Conservation (phyloP, 2,329 filamentous ascomycete genomes). For the Seiridium unicorne region DNA sequence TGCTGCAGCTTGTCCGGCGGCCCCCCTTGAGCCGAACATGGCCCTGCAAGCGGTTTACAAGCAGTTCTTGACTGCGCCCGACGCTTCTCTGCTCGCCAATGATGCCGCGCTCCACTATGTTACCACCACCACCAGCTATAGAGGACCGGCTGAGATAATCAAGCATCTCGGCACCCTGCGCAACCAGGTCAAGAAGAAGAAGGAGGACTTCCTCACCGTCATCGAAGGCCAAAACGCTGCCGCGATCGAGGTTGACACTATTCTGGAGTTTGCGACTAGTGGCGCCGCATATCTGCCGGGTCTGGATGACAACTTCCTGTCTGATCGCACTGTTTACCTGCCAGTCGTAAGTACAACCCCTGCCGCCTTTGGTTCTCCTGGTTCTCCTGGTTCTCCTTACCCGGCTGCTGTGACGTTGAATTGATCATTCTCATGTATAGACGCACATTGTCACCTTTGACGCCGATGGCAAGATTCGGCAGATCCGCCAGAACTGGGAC, state of each 20-base stretch:
- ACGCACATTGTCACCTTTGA: slow-evolving; percentile 89
- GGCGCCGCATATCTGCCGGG: slow-evolving; percentile 86
- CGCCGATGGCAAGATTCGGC: slow-evolving; percentile 71
- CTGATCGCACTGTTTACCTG: slow-evolving; percentile 76
- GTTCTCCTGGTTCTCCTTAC: neutral
- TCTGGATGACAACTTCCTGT: slow-evolving; percentile 90
- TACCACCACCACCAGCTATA: slow-evolving; percentile 76
- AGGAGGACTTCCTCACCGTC: slow-evolving; percentile 70
- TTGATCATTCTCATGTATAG: slow-evolving; percentile 40
- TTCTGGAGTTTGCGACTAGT: slow-evolving; percentile 75
- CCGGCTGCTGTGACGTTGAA: neutral
- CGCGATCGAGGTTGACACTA: slow-evolving; percentile 77
- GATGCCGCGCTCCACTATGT: slow-evolving; percentile 81
- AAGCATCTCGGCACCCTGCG: slow-evolving; percentile 74
- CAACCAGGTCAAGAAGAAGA: slow-evolving; percentile 78
- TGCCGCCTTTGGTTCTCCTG: neutral
- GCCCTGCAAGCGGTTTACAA: slow-evolving; percentile 59
- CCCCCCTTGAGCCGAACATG: slow-evolving; percentile 33
- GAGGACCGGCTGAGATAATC: slow-evolving; percentile 71
- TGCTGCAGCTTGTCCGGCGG: neutral
- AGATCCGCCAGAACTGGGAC: slow-evolving; percentile 92
- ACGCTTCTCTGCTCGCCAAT: slow-evolving; percentile 58
- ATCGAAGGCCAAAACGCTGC: slow-evolving; percentile 71
- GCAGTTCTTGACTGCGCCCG: slow-evolving; percentile 69
- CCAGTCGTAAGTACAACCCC: slow-evolving; percentile 65